Percentiles rank a stretch among this genome's conserved stretches.
Conservation (phyloP, 2,329 filamentous ascomycete genomes). For the Hysterium pulicare region DNA sequence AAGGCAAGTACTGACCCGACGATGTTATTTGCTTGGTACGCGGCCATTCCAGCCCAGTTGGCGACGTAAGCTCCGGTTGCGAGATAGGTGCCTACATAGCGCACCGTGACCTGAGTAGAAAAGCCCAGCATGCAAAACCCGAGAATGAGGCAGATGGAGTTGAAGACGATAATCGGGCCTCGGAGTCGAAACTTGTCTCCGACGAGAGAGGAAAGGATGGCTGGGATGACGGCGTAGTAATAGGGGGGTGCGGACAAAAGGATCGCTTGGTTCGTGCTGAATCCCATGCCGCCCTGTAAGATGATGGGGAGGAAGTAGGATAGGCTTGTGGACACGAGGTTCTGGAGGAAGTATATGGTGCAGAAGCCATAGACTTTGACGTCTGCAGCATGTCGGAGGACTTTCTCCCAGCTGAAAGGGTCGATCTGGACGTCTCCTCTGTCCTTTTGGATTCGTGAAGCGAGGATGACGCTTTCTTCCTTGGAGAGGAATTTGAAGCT, state of each 20-base stretch:
- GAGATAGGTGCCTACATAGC: slow-evolving; percentile 63
- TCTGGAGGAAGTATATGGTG: slow-evolving; percentile 63
- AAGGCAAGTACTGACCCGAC: slow-evolving; percentile 42
- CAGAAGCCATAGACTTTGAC: slow-evolving; percentile 64
- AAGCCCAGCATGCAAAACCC: slow-evolving; percentile 67
- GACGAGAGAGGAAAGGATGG: slow-evolving; percentile 59
- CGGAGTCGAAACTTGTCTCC: slow-evolving; percentile 60
- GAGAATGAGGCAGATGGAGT: slow-evolving; percentile 57
- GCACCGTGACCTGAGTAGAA: slow-evolving; percentile 55
- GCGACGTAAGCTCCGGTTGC: slow-evolving; percentile 66
- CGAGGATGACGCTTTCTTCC: slow-evolving; percentile 55
- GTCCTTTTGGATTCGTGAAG: slow-evolving; percentile 58
- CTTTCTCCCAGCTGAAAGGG: slow-evolving; percentile 53
- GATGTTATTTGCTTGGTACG: slow-evolving; percentile 59
- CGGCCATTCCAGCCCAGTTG: slow-evolving; percentile 66
- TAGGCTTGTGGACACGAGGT: slow-evolving; percentile 62
- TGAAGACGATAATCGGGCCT: slow-evolving; percentile 63
- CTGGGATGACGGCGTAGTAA: slow-evolving; percentile 64
- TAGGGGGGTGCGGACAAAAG: slow-evolving; percentile 65
- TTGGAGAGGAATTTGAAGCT: slow-evolving; percentile 58
- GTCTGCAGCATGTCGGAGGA: slow-evolving; percentile 57
- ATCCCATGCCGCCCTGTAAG: slow-evolving; percentile 48
- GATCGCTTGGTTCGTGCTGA: slow-evolving; percentile 46
- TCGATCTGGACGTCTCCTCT: slow-evolving; percentile 58
- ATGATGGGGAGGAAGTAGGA: slow-evolving; percentile 65